These are phyloP conservation scores for Candida multigemmis DNA, from an alignment of 805 yeast genomes.

Conservation along the genomic window DNA sequence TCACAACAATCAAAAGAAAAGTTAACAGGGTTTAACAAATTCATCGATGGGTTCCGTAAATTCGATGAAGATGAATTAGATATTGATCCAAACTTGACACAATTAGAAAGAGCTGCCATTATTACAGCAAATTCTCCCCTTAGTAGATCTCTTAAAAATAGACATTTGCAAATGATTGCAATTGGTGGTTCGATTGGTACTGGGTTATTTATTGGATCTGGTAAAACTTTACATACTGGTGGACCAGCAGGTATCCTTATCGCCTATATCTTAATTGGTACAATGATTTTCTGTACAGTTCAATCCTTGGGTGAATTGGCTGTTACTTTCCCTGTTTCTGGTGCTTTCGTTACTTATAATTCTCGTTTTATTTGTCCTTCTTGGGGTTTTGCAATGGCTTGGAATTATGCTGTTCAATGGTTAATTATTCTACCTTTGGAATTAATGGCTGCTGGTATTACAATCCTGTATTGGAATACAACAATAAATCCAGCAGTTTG, in stretches of 20 bases:
- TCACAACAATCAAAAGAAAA: slow-evolving; percentile 8
- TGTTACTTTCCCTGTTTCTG: slow-evolving; percentile 57
- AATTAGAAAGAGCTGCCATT: slow-evolving; percentile 23
- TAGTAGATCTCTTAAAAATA: slow-evolving; percentile 43
- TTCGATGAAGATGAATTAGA: slow-evolving; percentile 27
- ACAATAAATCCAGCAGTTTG: slow-evolving; percentile 50
- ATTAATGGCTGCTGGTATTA: slow-evolving; percentile 50
- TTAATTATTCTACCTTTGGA: slow-evolving; percentile 49
- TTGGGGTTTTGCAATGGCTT: slow-evolving; percentile 58
- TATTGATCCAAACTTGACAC: slow-evolving; percentile 24
- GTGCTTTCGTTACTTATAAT: slow-evolving; percentile 58
- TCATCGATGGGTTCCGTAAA: slow-evolving; percentile 22
- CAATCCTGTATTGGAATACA: slow-evolving; percentile 47
- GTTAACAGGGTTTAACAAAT: slow-evolving; percentile 12
- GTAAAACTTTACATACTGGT: slow-evolving; percentile 50
- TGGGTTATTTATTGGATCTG: slow-evolving; percentile 76
- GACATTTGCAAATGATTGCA: slow-evolving; percentile 65
- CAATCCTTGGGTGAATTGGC: slow-evolving; percentile 51
- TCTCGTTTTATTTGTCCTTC: slow-evolving; percentile 52
- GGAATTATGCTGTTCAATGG: slow-evolving; percentile 46
- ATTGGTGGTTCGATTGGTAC: slow-evolving; percentile 82
- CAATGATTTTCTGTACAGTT: slow-evolving; percentile 51
- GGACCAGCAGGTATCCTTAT: slow-evolving; percentile 71
- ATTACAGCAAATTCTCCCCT: slow-evolving; percentile 41
- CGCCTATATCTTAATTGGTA: slow-evolving; percentile 48